phyloP scores from a whole-genome alignment of 371 early-diverging fungal species.

The Smittium mucronatum region DNA sequence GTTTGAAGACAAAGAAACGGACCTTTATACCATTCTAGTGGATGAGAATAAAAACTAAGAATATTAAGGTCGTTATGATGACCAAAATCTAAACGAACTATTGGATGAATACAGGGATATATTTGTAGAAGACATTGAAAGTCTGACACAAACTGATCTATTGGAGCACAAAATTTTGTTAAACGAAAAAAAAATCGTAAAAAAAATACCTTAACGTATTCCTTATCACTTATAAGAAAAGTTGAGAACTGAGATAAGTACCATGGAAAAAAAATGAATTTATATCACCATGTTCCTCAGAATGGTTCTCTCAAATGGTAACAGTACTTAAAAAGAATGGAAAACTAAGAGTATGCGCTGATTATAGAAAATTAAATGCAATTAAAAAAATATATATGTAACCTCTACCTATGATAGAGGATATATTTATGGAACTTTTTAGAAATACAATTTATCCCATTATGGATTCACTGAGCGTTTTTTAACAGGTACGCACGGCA shows the following conservation, averaged over 20 bases:
- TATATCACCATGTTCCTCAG: constrained; percentile 1
- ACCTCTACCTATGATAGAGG: constrained; percentile 27
- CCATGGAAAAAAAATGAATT: not conserved
- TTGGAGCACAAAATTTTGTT: not conserved
- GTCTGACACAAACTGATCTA: constrained; percentile 4
- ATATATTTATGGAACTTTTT: constrained; percentile 25
- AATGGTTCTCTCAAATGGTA: constrained; percentile 38
- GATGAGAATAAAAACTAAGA: not conserved
- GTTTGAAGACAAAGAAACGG: not conserved
- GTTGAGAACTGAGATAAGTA: not conserved
- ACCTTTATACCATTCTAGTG: not conserved
- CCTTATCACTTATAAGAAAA: constrained; percentile 2
- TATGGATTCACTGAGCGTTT: constrained; percentile 27
- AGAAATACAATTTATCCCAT: constrained; percentile 15
- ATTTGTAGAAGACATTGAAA: constrained; percentile 8
- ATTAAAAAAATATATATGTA: constrained; percentile 26
- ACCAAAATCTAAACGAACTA: not conserved
- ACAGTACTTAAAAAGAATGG: constrained; percentile 46
- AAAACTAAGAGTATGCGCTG: constrained; percentile 28
- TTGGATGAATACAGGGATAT: constrained; percentile 19
- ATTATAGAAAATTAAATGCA: constrained; percentile 39
- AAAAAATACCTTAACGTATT: constrained; percentile 1
- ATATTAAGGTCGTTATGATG: not conserved
- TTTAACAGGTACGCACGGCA: constrained; percentile 26
- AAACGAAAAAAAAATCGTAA: not conserved